Base-by-base conservation (phyloP, 2,329 filamentous ascomycete species). In the Achaetomium macrosporum region DNA sequence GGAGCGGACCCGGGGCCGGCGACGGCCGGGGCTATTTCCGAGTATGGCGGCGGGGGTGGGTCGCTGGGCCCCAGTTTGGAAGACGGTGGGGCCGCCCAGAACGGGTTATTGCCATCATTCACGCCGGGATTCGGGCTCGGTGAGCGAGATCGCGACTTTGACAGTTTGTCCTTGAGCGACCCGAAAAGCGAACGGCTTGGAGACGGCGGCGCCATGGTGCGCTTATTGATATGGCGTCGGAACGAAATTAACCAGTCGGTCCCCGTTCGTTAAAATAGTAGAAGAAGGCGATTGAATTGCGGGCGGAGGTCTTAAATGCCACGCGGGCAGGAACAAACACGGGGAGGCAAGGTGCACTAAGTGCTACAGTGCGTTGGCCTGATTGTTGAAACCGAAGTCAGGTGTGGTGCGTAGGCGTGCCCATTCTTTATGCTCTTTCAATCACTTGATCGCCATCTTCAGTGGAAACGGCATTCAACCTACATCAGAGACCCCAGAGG, bases 161-260 rank as follows among this genome's bases (percentile, higher is more conserved):
- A 64, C 20, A 73, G 45, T 58, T 67, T 73, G 54, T 65, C 64
- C 57, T 64, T 71, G 51, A 73, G 31, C 29, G 59, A 60, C 44
- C 62, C 63, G 42, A 70, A 65, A 41, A 70, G 56, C 33, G 63
- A 54, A 10, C 53, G 47, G 8, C 42, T 43, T 53, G 66, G 42
- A 50, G 29, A 37, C 12, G 36, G 29, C n/a, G 25, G 19, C 12
- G 25, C 19, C 48, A 37, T 53, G 42, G 47, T 25, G 25, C n/a
- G n/a, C n/a, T n/a, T n/a, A n/a, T n/a, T n/a, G n/a, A 43, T 49
- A 42, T n/a, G 25, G 19, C 52, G 33, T 47, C 7, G 13, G 39
- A 5, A 5, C 13, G 33, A 4, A 35, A 9, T 9, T 25, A 12
- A 15, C 33, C 10, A 35, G 13, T 35, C 33, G 33, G 33, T 12